Base-by-base conservation (phyloP, 2,329 filamentous ascomycete genomes). In the Lachnellula cervina region DNA sequence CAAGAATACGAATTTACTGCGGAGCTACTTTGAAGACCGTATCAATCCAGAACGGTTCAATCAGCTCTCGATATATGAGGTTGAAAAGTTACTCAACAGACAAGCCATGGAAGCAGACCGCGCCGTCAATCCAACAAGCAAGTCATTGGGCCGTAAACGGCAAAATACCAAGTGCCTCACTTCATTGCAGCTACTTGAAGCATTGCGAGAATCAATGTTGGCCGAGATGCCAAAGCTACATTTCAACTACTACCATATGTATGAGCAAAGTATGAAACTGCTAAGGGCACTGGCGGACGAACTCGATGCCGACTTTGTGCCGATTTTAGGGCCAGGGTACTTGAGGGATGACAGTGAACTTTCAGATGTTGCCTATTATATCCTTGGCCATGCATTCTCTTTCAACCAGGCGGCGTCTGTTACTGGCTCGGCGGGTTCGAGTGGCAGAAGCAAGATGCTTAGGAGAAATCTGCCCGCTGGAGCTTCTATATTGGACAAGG, bases 201-300 rank as follows among this genome's bases (percentile, higher is more conserved):
- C 56, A 1, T 21, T 59, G 13, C 28, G 13, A 23, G 8, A n/a
- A 16, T 47, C 19, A 2, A 42, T 61, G 1, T 4, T 23, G 5
- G 3, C 46, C 9, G 57, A 59, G 13, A 17, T 57, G 1, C 49
- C 52, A 4, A 50, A 52, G 6, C 6, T 59, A 2, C 17, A 46
- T 7, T 47, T 61, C 34, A 40, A 57, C n/a, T 61, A 61, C 44
- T 57, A 57, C n/a, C 6, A 19, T 5, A 17, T 61, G 16, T 52
- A 59, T 38, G 9, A 37, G 49, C 49, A 55, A 17, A 51, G 51
- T 32, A 45, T 59, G 2, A 38, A 17, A 4, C 19, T 56, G 8
- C 16, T 57, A 16, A 38, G 34, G 8, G 19, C 1, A 1, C 6
- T 40, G 14, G 37, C 3, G 14, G 37, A 40, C n/a, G 49, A 38